Percentiles rank a stretch among this genome's conserved stretches.
These are phyloP conservation scores for Lactarius vividus DNA, from an alignment of 768 basidiomycete genomes.

Conservation along the genomic window DNA sequence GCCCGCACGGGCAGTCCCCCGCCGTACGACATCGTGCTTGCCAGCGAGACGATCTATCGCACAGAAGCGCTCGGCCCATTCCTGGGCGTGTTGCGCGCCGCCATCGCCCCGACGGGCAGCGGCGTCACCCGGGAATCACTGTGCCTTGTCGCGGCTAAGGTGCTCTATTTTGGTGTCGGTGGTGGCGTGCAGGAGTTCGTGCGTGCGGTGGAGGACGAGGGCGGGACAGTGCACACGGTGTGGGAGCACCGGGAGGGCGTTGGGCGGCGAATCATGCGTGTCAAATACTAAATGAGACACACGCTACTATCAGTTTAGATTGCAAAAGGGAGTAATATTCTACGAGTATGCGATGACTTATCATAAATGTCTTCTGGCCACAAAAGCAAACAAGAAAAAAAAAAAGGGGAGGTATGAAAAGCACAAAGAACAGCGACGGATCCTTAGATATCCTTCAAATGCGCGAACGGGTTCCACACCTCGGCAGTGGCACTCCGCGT, in stretches of 20 bases:
- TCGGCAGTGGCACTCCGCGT: background rate
- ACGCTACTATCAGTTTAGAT: background rate
- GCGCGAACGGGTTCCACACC: conserved; percentile 22
- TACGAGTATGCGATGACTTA: background rate
- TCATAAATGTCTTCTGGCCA: background rate
- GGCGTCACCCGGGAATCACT: conserved; percentile 24
- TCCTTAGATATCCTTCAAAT: conserved; percentile 5
- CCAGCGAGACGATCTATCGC: conserved; percentile 92
- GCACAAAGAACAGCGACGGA: background rate
- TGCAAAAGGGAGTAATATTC: background rate
- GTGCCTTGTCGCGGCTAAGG: conserved; percentile 86
- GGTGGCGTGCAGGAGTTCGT: conserved; percentile 80
- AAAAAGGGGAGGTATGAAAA: too few species aligned
- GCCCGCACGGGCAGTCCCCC: conserved; percentile 32
- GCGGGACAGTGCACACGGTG: conserved; percentile 48
- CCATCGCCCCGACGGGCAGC: background rate
- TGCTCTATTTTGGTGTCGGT: conserved; percentile 94
- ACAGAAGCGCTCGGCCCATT: conserved; percentile 61
- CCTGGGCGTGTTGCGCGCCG: conserved; percentile 46
- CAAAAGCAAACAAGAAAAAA: background rate
- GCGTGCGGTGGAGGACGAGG: conserved; percentile 44
- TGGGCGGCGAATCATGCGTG: conserved; percentile 64
- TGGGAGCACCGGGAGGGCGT: conserved; percentile 70
- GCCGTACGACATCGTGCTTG: conserved; percentile 70
- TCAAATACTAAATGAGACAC: background rate